Conservation (phyloP, 441 rosid species). For the Capsella rubella region DNA sequence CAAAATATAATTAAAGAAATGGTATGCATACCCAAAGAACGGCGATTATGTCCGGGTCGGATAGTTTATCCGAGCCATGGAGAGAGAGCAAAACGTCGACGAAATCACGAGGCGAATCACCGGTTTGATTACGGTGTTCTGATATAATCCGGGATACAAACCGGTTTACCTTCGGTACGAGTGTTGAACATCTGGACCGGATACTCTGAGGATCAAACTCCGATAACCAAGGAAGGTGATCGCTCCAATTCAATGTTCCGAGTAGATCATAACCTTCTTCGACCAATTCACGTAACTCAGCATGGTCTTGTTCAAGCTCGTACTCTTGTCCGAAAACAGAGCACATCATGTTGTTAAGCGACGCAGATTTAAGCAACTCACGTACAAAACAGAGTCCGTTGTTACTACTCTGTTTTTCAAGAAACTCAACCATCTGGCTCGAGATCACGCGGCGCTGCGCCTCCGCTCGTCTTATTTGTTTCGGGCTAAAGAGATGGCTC, state of each 20-base stretch:
- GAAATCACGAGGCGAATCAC: constrained; percentile 58
- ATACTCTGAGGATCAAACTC: constrained; percentile 78
- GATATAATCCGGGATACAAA: constrained; percentile 69
- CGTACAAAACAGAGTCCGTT: constrained; percentile 53
- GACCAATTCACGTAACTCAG: constrained; percentile 59
- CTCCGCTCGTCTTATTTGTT: constrained; percentile 67
- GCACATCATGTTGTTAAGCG: constrained; percentile 85
- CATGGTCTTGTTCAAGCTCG: constrained; percentile 43
- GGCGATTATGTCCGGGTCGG: constrained; percentile 78
- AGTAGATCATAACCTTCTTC: constrained; percentile 89
- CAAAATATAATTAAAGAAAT: neutral
- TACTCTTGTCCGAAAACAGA: constrained; percentile 81
- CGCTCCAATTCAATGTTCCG: constrained; percentile 82
- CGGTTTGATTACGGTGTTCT: constrained; percentile 54
- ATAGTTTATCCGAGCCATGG: constrained; percentile 61
- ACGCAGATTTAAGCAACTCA: constrained; percentile 70
- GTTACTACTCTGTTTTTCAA: constrained; percentile 35
- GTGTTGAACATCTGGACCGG: constrained; percentile 69
- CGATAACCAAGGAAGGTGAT: constrained; percentile 78
- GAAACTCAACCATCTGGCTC: constrained; percentile 53
- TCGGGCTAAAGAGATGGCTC: constrained; percentile 72
- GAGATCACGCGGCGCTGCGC: constrained; percentile 55
- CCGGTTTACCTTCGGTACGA: constrained; percentile 78
- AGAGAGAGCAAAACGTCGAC: constrained; percentile 82
- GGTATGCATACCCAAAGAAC: constrained; percentile 80